Evolutionary conservation across 495 filamentous ascomycete genomes (phyloP), one percentile per base, ranked within the genome.

Genomic region (Apiosordaria backusii): DNA sequence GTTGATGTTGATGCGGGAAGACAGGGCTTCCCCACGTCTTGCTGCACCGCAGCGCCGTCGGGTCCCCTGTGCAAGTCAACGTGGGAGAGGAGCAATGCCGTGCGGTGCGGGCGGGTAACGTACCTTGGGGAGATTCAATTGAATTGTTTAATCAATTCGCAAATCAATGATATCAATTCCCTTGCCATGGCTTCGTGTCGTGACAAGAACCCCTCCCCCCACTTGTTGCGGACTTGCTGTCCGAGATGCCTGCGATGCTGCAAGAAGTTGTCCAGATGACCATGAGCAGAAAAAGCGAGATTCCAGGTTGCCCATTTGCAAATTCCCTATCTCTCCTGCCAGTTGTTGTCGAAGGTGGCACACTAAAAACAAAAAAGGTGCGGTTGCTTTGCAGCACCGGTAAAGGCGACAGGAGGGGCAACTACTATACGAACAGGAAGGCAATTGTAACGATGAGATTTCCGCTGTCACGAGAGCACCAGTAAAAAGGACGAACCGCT

Each of bases 351-450:
- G 22, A 26, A 16, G 15, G 26, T 25, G 63, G 62, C 52, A 45
- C 63, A 68, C 63, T 64, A 52, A 27, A 26, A 29, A 52, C 26
- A 29, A 40, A 64, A 18, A 4, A 60, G n/a, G 65, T 66, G 68
- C 62, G 68, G 65, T 70, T 64, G 62, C 65, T 35, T 63, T 62
- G 68, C 68, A 67, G 61, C 61, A 19, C 65, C 68, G 68, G 68
- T 70, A 50, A 70, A 64, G 55, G 57, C 18, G 62, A 58, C 40
- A 35, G 25, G 19, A 45, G 35, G 35, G 35, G 35, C 35, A 45
- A 45, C 35, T 45, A 23, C 53, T 40, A 57, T n/a, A 52, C 50
- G 52, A 61, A 6, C 9, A 65, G 23, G 53, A 65, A 55, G 24
- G 26, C 23, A 4, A 68, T 68, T 68, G 59, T 23, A 65, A 25